A percentile compares a stretch with the other conserved stretches of the same genome.
Conservation (phyloP, 768 basidiomycete species). For the Pisolithus marmoratus region DNA sequence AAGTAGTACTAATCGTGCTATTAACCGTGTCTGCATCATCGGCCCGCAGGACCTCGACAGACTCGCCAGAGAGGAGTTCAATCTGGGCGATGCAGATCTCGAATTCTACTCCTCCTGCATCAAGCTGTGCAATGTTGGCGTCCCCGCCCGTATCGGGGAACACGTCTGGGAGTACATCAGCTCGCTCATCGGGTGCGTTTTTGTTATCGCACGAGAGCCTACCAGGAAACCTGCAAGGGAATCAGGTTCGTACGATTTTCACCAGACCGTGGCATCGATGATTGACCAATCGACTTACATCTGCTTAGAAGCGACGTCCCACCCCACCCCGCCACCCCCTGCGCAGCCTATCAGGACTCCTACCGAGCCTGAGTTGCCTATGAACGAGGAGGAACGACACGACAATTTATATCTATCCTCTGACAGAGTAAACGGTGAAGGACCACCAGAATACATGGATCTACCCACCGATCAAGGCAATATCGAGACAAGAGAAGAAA, state of each 20-base stretch:
- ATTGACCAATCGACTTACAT: not conserved
- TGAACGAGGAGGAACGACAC: not conserved
- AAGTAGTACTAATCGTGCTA: not conserved
- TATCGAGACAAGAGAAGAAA: not conserved
- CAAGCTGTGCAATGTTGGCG: constrained; percentile 13
- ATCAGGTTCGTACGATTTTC: not conserved
- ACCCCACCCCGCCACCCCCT: not conserved
- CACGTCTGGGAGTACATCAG: constrained; percentile 13
- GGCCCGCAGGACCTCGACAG: constrained; percentile 11
- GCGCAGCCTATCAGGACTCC: not conserved
- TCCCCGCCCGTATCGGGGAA: constrained; percentile 18
- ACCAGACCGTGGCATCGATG: constrained; percentile 1
- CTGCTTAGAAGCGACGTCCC: not conserved
- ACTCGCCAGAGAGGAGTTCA: constrained; percentile 15
- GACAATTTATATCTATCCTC: not conserved
- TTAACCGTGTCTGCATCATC: not conserved
- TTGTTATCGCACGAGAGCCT: constrained; percentile 2
- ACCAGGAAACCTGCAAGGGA: not conserved
- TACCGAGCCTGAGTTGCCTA: not conserved
- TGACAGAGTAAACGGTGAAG: constrained; percentile 4
- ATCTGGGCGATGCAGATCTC: constrained; percentile 13
- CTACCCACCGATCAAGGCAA: not conserved
- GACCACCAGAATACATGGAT: constrained; percentile 2
- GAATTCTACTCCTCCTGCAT: constrained; percentile 13
- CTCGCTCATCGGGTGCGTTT: constrained; percentile 19